Base-by-base conservation (phyloP, 768 basidiomycete species). In the Chalciporus pseudorubinellus region DNA sequence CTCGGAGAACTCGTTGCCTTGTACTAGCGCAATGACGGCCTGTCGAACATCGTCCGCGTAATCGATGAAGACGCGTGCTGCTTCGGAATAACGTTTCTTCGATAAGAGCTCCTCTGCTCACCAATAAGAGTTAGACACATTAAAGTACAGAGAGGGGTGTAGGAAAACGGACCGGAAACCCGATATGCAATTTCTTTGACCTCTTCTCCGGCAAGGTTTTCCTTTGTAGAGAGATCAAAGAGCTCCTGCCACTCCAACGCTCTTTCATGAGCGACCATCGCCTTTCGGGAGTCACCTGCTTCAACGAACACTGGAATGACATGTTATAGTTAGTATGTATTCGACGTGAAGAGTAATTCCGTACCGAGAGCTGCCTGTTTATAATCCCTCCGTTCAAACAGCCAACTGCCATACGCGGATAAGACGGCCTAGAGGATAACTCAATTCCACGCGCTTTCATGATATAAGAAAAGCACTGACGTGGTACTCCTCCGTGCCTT, bases 191-290 rank as follows among this genome's bases (percentile, higher is more conserved):
- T 81, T 2, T 79, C 77, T 13, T 72, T 65, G 10, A 92, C 63
- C 39, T 89, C 84, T 12, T 86, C 83, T 24, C 71, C 70, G 0
- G 75, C 52, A 10, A 81, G 59, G 2, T 76, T 70, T 43, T 80
- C 75, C 22, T 74, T 74, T 19, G 79, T 59, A 3, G 88, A 88
- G 22, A 97, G 72, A 21, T 89, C 84, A 67, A 99, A 98, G 0
- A 97, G 74, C 57, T 95, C 92, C 61, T 88, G 85, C 95, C 95
- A 99, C 48, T 88, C 82, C 28, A 92, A 72, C 0, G 89, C 88
- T 50, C 85, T 87, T 68, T 98, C 95, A 60, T 94, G 84, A 0
- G 95, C 85, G 9, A 87, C 76, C 80, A 99, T 84, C 1, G 95
- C 92, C 53, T 92, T 93, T 5, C 75, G 64, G 1, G 74, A 70